A percentile compares a stretch with the other conserved stretches of the same genome.
Evolutionary conservation across 345 rosid species (phyloP).

Genomic region (Microcos paniculata): DNA sequence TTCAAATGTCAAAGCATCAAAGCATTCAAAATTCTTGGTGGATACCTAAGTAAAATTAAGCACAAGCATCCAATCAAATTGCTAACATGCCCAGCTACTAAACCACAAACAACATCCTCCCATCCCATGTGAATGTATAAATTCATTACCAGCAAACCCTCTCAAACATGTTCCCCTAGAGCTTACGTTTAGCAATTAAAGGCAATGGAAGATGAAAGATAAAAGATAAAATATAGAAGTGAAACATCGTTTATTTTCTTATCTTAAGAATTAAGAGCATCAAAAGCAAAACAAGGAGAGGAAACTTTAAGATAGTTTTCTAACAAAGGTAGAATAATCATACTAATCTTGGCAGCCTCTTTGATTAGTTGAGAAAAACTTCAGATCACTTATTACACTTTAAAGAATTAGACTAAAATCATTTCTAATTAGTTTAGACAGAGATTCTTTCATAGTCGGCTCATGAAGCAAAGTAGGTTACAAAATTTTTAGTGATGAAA

Average conservation of each 20-base stretch:
- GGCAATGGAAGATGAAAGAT: background rate
- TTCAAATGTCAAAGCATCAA: too few relatives aligned
- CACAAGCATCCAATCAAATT: too few relatives aligned
- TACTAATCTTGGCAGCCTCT: background rate
- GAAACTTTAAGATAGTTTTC: background rate
- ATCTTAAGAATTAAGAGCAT: too few relatives aligned
- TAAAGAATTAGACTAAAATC: background rate
- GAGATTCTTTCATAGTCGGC: background rate
- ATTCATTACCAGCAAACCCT: background rate
- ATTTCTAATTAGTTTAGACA: background rate
- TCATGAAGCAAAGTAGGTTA: background rate
- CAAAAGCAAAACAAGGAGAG: background rate
- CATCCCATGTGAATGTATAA: background rate
- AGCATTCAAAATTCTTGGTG: too few relatives aligned
- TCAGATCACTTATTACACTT: background rate
- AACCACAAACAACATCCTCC: background rate
- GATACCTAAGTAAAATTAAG: too few relatives aligned
- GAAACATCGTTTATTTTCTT: too few relatives aligned
- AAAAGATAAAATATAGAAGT: background rate
- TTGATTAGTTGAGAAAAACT: background rate
- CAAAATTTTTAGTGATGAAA: too few relatives aligned
- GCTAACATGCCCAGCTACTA: too few relatives aligned
- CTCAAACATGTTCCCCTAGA: background rate
- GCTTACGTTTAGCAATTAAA: background rate
- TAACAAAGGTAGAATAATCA: background rate